These are phyloP conservation scores for Centrapalus pauciflorus DNA, from an alignment of 129 eudicot species.

Conservation along the genomic window DNA sequence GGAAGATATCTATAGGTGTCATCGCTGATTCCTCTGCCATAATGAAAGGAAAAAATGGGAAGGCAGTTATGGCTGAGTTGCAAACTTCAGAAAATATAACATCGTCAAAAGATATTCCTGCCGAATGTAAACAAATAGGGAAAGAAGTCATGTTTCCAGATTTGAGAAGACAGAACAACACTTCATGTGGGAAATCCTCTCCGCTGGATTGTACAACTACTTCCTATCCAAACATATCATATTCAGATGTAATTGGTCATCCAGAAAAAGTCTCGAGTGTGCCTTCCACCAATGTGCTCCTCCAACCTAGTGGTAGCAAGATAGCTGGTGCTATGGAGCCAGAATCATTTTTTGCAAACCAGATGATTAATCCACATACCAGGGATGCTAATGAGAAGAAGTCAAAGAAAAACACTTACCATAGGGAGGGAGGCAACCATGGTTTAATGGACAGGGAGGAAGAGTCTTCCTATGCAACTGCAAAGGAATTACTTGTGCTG, in stretches of 20 bases:
- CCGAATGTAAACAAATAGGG: slow-evolving; percentile 25
- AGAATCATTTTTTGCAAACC: slow-evolving; percentile 27
- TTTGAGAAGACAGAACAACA: slow-evolving; percentile 22
- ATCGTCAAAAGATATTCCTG: slow-evolving; percentile 21
- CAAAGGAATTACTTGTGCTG: slow-evolving; percentile 22
- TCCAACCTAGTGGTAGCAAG: slow-evolving; percentile 30
- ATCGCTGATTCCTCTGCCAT: slow-evolving; percentile 40
- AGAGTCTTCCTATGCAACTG: slow-evolving; percentile 31
- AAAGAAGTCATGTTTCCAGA: slow-evolving; percentile 18
- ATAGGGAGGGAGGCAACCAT: slow-evolving; percentile 27
- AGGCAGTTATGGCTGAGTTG: slow-evolving; percentile 17
- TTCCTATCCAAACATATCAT: slow-evolving; percentile 22
- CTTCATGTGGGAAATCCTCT: slow-evolving; percentile 30
- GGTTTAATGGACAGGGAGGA: slow-evolving; percentile 19
- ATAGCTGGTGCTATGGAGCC: slow-evolving; percentile 27
- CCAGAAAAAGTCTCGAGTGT: slow-evolving; percentile 30
- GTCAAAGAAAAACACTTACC: slow-evolving; percentile 8
- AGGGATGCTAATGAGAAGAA: slow-evolving; percentile 34
- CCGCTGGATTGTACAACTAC: slow-evolving; percentile 39
- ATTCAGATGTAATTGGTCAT: slow-evolving; percentile 29
- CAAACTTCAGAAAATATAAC: slow-evolving; percentile 25
- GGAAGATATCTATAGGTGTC: slow-evolving; percentile 83
- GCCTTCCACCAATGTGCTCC: slow-evolving; percentile 19
- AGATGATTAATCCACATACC: slow-evolving; percentile 25
- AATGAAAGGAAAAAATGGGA: slow-evolving; percentile 19